Conservation (phyloP, 805 yeast species). For the Tetrapisispora fleetii region DNA sequence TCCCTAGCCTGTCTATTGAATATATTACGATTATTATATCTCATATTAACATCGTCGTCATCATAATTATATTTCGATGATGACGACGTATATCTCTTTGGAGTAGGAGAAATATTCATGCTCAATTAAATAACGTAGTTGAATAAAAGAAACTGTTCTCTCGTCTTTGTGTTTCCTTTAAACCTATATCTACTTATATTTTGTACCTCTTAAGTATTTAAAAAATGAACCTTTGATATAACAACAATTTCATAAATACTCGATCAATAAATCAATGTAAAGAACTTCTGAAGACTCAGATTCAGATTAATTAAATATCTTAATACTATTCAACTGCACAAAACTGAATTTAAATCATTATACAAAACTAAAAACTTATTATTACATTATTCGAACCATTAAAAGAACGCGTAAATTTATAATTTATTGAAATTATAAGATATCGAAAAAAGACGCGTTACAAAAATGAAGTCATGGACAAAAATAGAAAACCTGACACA, state of each 20-base stretch:
- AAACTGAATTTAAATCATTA: not conserved
- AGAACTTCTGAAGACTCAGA: no score
- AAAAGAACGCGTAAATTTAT: no score
- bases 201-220: no score
- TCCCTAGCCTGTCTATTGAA: not conserved
- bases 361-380: no score
- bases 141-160: no score
- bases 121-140: not conserved
- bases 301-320: not conserved
- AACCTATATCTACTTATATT: no score
- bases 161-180: no score
- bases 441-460: not conserved
- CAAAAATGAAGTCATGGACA: not conserved
- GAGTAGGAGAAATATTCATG: constrained; percentile 27
- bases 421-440: no score
- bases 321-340: not conserved
- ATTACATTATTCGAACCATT: not conserved
- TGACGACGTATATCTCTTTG: constrained; percentile 18
- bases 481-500: not conserved
- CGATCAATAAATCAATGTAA: no score
- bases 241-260: no score
- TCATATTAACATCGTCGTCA: not conserved
- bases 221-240: not conserved
- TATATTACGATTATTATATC: not conserved
- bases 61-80: not conserved